Evolutionary conservation across 352 stramenopile genomes (phyloP).

Genomic region (Hyaloperonospora brassicae): DNA sequence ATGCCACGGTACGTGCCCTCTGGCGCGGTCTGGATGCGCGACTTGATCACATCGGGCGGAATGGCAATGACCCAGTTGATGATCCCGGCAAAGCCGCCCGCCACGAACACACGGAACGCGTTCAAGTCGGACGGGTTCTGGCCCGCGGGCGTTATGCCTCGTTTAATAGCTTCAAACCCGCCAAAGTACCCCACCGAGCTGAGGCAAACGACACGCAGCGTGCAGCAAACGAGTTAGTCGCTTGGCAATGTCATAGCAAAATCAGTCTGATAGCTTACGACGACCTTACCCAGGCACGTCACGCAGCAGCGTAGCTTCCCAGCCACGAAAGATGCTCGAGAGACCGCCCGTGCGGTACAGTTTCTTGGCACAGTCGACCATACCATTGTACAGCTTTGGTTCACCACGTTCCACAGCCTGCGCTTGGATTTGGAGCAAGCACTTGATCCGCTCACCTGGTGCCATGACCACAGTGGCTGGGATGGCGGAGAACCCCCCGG

Average conservation of each 20-base stretch:
- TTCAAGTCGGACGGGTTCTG: conserved; percentile 83
- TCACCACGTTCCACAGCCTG: conserved; percentile 70
- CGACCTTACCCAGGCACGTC: conserved; percentile 84
- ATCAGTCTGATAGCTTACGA: conserved; percentile 16
- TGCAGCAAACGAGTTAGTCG: conserved; percentile 5
- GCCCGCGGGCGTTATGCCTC: conserved; percentile 66
- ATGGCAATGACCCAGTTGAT: conserved; percentile 94
- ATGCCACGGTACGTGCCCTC: conserved; percentile 92
- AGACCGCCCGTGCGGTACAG: conserved; percentile 89
- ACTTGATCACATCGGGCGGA: conserved; percentile 95
- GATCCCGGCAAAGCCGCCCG: conserved; percentile 90
- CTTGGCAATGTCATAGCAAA: neutral
- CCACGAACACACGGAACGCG: conserved; percentile 85
- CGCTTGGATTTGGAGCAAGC: conserved; percentile 89
- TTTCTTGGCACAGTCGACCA: conserved; percentile 92
- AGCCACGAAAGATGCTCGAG: conserved; percentile 91
- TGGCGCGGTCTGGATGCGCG: conserved; percentile 91
- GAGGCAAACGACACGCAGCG: conserved; percentile 1
- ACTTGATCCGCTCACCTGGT: conserved; percentile 96
- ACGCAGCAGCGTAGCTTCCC: conserved; percentile 89
- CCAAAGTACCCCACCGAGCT: conserved; percentile 93
- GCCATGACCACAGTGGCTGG: conserved; percentile 90
- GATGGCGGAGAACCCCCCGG: conserved; percentile 85
- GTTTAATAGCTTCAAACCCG: conserved; percentile 90
- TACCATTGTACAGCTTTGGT: conserved; percentile 88